phyloP scores from a whole-genome alignment of 495 filamentous ascomycete species.

The Penicillium taxi region DNA sequence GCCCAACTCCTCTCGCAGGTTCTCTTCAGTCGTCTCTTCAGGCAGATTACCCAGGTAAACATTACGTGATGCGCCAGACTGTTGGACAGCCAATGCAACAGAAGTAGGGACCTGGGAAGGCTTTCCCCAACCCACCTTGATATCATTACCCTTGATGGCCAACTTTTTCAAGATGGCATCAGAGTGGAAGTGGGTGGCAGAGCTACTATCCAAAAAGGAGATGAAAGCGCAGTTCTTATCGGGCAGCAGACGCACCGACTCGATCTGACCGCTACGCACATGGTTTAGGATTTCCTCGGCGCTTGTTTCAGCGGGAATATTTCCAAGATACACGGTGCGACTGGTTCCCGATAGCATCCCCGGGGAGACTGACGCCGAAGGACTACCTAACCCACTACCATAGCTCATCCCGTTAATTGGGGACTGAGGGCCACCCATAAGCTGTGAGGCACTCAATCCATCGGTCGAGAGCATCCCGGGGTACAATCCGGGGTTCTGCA shows the following conservation, averaged over 20 bases:
- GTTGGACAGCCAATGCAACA: conserved; percentile 90
- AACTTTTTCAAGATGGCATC: conserved; percentile 99
- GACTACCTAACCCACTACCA: conserved; percentile 53
- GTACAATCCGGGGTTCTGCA: conserved; percentile 63
- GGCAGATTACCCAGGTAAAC: conserved; percentile 93
- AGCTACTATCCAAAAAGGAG: conserved; percentile 93
- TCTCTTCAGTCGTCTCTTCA: conserved; percentile 83
- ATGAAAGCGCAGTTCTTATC: conserved; percentile 99
- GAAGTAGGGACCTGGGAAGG: conserved; percentile 97
- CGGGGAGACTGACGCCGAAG: conserved; percentile 63
- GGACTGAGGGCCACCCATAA: conserved; percentile 74
- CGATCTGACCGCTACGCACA: conserved; percentile 95
- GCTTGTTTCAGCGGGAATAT: conserved; percentile 95
- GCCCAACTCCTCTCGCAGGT: conserved; percentile 87
- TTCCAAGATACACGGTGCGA: conserved; percentile 93
- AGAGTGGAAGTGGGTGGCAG: conserved; percentile 97
- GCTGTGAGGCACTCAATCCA: conserved; percentile 60
- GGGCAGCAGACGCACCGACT: conserved; percentile 88
- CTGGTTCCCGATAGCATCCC: conserved; percentile 84
- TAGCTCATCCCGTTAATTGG: conserved; percentile 67
- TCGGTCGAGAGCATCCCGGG: conserved; percentile 71
- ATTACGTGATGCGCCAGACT: conserved; percentile 95
- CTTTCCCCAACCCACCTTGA: conserved; percentile 99
- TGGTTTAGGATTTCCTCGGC: conserved; percentile 97
- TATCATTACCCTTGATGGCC: conserved; percentile 94